Base-by-base conservation (phyloP, 345 rosid species). In the Mallotus nudiflorus region DNA sequence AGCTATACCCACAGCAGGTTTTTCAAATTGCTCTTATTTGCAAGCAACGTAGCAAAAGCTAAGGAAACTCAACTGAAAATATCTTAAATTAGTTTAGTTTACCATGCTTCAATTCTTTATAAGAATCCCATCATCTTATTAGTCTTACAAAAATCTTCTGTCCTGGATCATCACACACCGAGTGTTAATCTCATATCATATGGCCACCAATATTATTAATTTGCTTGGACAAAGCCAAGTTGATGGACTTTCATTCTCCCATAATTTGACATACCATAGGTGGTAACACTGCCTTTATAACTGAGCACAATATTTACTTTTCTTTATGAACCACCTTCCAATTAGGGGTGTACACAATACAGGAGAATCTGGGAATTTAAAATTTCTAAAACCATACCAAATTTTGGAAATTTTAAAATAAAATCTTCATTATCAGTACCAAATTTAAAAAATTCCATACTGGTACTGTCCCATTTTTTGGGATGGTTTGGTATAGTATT, bases 1-100 rank as follows among this genome's bases (percentile, higher is more conserved):
- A 65, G 97, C 98, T 78, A 85, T 91, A 70, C 98, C 98, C 0
- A 85, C 91, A 28, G 98, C 95, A 31, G 98, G 91, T 67, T 91
- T 90, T 31, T 94, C 89, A 62, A 90, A 91, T 57, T 90, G 68
- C 72, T 86, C 97, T 77, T 91, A 90, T 81, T 97, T 94, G 95
- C 68, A 72, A 33, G 29, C 55, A 1, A 42, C 46, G 14, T 15
- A 35, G 51, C 7, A 48, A 33, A 46, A 59, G 33, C 7, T 22
- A 5, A 28, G 11, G 13, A 69, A 49, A 59, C 33, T 50, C 28
- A 6, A 48, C 7, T 15, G 24, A 35, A 25, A 15, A 29, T 49
- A 46, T 33, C n/a, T 15, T n/a, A n/a, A n/a, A n/a, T n/a, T n/a
- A 16, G 60, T 31, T 2, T 16, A 49, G 44, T 66, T 16, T 25